phyloP scores from a whole-genome alignment of 768 basidiomycete species.

The Mrakia hoshinonis region DNA sequence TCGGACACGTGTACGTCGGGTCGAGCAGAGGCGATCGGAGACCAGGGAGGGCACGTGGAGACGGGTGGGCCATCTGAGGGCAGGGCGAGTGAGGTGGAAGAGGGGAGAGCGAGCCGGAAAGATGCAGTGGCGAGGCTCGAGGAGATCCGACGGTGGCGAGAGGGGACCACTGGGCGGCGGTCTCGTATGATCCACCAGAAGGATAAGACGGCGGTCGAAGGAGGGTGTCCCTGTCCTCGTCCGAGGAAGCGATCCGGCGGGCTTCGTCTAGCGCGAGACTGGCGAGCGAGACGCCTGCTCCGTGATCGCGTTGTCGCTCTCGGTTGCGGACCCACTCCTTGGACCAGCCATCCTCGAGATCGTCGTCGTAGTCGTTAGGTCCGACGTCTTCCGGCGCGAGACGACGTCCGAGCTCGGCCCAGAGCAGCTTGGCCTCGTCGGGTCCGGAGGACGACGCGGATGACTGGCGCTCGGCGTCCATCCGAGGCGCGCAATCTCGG shows the following conservation, averaged over 20 bases:
- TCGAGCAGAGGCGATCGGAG: background rate
- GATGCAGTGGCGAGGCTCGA: background rate
- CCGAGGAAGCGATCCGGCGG: background rate
- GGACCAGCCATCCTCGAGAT: background rate
- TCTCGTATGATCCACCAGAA: background rate
- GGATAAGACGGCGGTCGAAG: background rate
- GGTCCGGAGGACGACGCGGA: background rate
- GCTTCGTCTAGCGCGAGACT: background rate
- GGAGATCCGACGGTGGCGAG: background rate
- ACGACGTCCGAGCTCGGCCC: background rate
- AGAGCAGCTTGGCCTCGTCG: background rate
- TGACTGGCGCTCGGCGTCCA: background rate
- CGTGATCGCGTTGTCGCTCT: background rate
- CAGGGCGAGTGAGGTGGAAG: background rate
- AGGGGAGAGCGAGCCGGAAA: background rate
- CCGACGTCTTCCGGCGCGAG: no score
- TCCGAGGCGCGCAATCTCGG: background rate
- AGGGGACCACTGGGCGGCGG: background rate
- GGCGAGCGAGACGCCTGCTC: background rate
- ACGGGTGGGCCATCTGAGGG: background rate
- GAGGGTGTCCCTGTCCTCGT: background rate
- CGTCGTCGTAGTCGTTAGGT: background rate
- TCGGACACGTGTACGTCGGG: background rate
- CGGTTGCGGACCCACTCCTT: background rate
- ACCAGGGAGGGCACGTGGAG: background rate